Conservation (phyloP, 495 filamentous ascomycete species). For the Saxophila tyrrhenica region DNA sequence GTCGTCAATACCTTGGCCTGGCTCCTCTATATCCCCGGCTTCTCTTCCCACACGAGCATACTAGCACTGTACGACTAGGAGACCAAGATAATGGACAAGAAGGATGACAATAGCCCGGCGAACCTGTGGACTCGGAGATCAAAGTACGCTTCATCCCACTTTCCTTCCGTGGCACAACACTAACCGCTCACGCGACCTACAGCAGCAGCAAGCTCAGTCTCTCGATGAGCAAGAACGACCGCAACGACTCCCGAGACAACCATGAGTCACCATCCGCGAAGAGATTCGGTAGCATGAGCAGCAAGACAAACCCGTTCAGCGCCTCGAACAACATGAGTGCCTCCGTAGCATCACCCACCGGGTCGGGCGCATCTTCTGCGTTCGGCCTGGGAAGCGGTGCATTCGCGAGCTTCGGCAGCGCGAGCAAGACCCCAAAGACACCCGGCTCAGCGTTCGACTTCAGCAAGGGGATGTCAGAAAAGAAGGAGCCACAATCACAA, state of each 20-base stretch:
- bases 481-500: slow-evolving; percentile 14
- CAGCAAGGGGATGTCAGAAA: slow-evolving; percentile 32
- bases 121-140: slow-evolving; percentile 79
- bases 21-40: neutral
- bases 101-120: slow-evolving; percentile 14
- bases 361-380: slow-evolving; percentile 69
- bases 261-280: slow-evolving; percentile 54
- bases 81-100: slow-evolving; percentile 14
- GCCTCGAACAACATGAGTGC: slow-evolving; percentile 48
- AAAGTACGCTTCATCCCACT: slow-evolving; percentile 51
- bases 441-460: slow-evolving; percentile 71
- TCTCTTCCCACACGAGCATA: neutral
- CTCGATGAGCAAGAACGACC: slow-evolving; percentile 52
- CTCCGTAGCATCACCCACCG: slow-evolving; percentile 69
- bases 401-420: slow-evolving; percentile 89
- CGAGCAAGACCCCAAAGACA: slow-evolving; percentile 75
- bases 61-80: neutral
- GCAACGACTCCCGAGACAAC: slow-evolving; percentile 49
- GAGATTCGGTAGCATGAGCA: slow-evolving; percentile 62
- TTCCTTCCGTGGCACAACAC: neutral
- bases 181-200: slow-evolving; percentile 12
- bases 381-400: slow-evolving; percentile 92
- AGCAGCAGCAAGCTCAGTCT: slow-evolving; percentile 85
- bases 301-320: slow-evolving; percentile 78
- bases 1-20: no score